These are phyloP conservation scores for Aspergillus calidoustus DNA, from an alignment of 2,329 filamentous ascomycete genomes.

Conservation along the genomic window DNA sequence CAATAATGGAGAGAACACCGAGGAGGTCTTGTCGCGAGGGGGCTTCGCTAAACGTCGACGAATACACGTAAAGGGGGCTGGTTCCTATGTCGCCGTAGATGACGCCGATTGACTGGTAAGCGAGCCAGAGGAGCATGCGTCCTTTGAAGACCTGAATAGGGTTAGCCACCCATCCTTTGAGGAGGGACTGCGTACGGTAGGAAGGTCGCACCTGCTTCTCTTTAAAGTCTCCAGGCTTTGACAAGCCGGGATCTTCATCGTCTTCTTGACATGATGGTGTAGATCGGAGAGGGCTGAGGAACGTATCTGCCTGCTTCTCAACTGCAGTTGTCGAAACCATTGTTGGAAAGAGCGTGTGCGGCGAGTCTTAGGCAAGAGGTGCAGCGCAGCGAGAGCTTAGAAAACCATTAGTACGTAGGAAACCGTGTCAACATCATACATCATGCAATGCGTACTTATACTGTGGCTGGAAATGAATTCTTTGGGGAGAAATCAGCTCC, in stretches of 20 bases:
- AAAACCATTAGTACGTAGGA: neutral
- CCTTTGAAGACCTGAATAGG: slow-evolving; percentile 15
- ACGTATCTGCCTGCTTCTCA: slow-evolving; percentile 12
- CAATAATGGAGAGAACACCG: slow-evolving; percentile 59
- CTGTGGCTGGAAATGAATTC: neutral
- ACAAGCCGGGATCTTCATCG: slow-evolving; percentile 20
- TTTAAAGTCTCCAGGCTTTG: slow-evolving; percentile 18
- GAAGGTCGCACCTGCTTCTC: slow-evolving; percentile 9
- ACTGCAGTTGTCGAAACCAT: slow-evolving; percentile 1
- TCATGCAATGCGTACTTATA: neutral
- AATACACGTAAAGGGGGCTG: slow-evolving; percentile 62
- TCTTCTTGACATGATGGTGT: slow-evolving; percentile 2
- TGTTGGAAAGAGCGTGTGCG: neutral
- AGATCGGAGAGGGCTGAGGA: slow-evolving; percentile 2
- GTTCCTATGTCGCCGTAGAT: slow-evolving; percentile 67
- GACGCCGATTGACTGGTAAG: slow-evolving; percentile 61
- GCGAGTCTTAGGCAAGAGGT: neutral
- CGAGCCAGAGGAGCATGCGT: slow-evolving; percentile 42
- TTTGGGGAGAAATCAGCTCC: neutral
- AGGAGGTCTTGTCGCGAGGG: slow-evolving; percentile 55
- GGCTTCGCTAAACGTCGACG: slow-evolving; percentile 54
- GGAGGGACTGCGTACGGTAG: neutral
- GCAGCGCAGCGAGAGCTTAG: neutral
- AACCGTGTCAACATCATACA: neutral
- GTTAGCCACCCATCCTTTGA: neutral